Conservation (phyloP, 805 yeast species). For the Kodamaea sagamina region DNA sequence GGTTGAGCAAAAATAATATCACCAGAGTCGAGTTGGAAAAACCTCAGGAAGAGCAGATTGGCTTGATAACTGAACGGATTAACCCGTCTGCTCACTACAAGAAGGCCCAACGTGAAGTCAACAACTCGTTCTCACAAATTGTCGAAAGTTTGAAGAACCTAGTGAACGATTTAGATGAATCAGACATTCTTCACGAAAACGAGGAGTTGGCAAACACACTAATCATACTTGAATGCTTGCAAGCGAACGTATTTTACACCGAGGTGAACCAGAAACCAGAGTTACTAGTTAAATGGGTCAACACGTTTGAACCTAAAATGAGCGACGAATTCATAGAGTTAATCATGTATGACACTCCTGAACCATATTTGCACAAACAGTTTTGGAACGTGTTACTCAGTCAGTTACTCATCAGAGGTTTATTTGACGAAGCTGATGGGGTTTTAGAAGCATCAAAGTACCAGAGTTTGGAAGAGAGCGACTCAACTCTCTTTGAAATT, state of each 20-base stretch:
- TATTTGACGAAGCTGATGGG: conserved; percentile 54
- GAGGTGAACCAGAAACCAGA: conserved; percentile 44
- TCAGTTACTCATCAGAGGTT: conserved; percentile 61
- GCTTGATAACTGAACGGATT: conserved; percentile 27
- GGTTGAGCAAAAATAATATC: conserved; percentile 22
- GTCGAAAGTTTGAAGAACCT: conserved; percentile 32
- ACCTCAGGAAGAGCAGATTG: conserved; percentile 31
- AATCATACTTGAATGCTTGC: conserved; percentile 58
- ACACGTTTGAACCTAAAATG: conserved; percentile 69
- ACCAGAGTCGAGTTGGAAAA: conserved; percentile 17
- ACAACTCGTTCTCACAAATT: conserved; percentile 29
- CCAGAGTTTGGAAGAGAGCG: conserved; percentile 35
- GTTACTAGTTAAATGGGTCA: conserved; percentile 60
- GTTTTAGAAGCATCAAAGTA: conserved; percentile 48
- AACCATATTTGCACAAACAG: conserved; percentile 49
- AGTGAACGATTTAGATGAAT: conserved; percentile 24
- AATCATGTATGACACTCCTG: conserved; percentile 45
- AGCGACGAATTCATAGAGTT: conserved; percentile 50
- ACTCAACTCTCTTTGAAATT: conserved; percentile 35
- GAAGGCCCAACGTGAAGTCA: conserved; percentile 15
- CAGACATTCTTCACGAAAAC: conserved; percentile 1
- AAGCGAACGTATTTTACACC: conserved; percentile 48
- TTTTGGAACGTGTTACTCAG: conserved; percentile 66
- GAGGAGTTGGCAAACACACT: conserved; percentile 42
- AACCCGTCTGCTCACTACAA: conserved; percentile 9